Evolutionary conservation across 768 basidiomycete genomes (phyloP).

Genomic region (Tricholoma terreum): DNA sequence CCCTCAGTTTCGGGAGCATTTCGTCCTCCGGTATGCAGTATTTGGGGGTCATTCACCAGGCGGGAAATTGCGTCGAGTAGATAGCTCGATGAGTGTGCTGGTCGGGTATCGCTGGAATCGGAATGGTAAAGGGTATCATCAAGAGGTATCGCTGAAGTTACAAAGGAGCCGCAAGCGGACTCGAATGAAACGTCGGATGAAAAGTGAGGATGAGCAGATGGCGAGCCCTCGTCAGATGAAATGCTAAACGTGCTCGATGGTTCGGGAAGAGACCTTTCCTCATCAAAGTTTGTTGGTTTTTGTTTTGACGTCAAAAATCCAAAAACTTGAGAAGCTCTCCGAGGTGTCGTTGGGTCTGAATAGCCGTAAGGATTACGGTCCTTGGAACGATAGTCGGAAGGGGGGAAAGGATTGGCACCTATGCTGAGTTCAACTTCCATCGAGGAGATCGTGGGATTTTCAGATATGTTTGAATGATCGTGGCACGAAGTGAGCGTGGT

Average conservation of each 20-base stretch:
- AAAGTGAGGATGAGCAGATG: conserved; percentile 25
- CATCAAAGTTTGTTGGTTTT: conserved; percentile 26
- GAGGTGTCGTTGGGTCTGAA: conserved; percentile 49
- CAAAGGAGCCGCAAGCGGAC: conserved; percentile 8
- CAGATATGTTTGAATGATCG: conserved; percentile 39
- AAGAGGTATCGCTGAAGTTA: conserved; percentile 17
- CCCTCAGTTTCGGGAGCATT: conserved; percentile 12
- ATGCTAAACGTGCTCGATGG: conserved; percentile 40
- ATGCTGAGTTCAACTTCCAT: conserved; percentile 73
- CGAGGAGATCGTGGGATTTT: conserved; percentile 61
- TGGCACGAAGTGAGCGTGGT: conserved; percentile 44
- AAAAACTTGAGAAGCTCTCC: conserved; percentile 74
- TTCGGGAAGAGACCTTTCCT: conserved; percentile 39
- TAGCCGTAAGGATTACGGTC: conserved; percentile 29
- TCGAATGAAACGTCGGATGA: conserved; percentile 24
- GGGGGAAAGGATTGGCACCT: conserved; percentile 35
- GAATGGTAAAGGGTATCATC: conserved; percentile 9
- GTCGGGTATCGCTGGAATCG: neutral
- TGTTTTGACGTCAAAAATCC: conserved; percentile 59
- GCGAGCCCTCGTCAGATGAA: conserved; percentile 31
- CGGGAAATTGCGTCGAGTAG: neutral
- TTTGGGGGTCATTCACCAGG: neutral
- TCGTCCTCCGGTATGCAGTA: neutral
- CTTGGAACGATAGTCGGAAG: conserved; percentile 20
- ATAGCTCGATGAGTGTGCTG: neutral